Conservation (phyloP, 2,329 filamentous ascomycete genomes). For the Pseudogymnoascus sp. region DNA sequence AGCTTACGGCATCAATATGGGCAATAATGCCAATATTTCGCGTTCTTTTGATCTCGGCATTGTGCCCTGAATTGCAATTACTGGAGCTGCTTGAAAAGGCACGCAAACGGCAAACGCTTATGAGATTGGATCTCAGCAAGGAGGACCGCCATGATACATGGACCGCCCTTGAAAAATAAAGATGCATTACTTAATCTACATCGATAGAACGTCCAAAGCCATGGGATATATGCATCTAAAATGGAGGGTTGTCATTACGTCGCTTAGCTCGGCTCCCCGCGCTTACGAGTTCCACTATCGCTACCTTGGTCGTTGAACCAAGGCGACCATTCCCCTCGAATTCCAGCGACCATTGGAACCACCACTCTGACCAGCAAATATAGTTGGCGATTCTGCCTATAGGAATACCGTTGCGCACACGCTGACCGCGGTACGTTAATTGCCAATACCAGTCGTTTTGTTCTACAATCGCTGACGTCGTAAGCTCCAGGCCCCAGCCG, state of each 20-base stretch:
- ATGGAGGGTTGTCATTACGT: slow-evolving; percentile 3
- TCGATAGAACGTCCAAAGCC: background rate
- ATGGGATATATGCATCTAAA: background rate
- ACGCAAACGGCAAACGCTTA: background rate
- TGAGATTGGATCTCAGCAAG: background rate
- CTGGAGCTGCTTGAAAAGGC: slow-evolving; percentile 3
- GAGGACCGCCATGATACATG: slow-evolving; percentile 6
- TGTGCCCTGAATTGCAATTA: background rate
- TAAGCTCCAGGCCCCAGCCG: slow-evolving; percentile 5
- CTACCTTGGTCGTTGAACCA: slow-evolving; percentile 2
- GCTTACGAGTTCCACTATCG: slow-evolving; percentile 8
- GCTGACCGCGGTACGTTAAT: background rate
- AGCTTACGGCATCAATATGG: slow-evolving; percentile 78
- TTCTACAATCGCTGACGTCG: slow-evolving; percentile 3
- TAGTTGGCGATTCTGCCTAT: background rate
- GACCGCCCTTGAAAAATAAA: background rate
- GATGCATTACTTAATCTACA: slow-evolving; percentile 9
- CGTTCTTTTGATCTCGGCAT: slow-evolving; percentile 45
- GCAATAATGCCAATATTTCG: slow-evolving; percentile 98
- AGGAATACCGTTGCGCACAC: background rate
- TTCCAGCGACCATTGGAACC: background rate
- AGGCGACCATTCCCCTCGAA: background rate
- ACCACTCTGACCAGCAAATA: background rate
- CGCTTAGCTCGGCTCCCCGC: slow-evolving; percentile 7
- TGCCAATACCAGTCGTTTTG: background rate